Evolutionary conservation across 495 filamentous ascomycete genomes (phyloP).

Genomic region (Podospora tetraspora): DNA sequence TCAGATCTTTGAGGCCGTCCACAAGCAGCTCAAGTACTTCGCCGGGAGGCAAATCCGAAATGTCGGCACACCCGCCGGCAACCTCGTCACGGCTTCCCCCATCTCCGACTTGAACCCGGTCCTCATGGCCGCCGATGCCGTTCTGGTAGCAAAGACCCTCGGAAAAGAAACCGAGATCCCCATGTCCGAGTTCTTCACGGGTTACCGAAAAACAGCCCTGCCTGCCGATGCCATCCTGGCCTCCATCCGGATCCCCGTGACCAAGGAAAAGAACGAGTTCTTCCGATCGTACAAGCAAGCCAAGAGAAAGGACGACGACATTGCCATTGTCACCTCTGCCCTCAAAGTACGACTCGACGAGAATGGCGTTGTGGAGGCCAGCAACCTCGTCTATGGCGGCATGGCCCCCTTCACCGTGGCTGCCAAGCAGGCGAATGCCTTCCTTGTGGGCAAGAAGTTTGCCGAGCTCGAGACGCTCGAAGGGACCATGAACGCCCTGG

Average conservation of each 20-base stretch:
- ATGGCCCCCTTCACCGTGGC: constrained; percentile 85
- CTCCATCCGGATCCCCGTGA: constrained; percentile 74
- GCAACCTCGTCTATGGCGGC: constrained; percentile 78
- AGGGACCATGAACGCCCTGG: constrained; percentile 78
- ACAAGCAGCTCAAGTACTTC: constrained; percentile 85
- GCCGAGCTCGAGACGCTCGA: constrained; percentile 78
- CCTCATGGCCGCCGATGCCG: constrained; percentile 79
- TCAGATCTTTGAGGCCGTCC: constrained; percentile 68
- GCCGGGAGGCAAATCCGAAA: constrained; percentile 94
- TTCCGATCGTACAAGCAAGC: constrained; percentile 87
- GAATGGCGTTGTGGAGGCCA: constrained; percentile 59
- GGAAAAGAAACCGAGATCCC: constrained; percentile 71
- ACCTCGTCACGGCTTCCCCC: constrained; percentile 89
- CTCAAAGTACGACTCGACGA: constrained; percentile 65
- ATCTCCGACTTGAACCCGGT: constrained; percentile 97
- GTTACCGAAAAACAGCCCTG: constrained; percentile 81
- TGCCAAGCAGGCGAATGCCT: constrained; percentile 68
- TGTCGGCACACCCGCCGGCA: constrained; percentile 92
- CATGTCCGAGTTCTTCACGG: constrained; percentile 90
- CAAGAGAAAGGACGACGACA: constrained; percentile 95
- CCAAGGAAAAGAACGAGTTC: constrained; percentile 60
- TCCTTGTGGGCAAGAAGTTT: constrained; percentile 70
- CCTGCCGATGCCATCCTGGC: constrained; percentile 78
- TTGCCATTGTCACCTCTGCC: constrained; percentile 88
- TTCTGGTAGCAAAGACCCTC: constrained; percentile 69